phyloP scores from a whole-genome alignment of 1,139 yeast species.

The Zygosaccharomyces pseudobailii region DNA sequence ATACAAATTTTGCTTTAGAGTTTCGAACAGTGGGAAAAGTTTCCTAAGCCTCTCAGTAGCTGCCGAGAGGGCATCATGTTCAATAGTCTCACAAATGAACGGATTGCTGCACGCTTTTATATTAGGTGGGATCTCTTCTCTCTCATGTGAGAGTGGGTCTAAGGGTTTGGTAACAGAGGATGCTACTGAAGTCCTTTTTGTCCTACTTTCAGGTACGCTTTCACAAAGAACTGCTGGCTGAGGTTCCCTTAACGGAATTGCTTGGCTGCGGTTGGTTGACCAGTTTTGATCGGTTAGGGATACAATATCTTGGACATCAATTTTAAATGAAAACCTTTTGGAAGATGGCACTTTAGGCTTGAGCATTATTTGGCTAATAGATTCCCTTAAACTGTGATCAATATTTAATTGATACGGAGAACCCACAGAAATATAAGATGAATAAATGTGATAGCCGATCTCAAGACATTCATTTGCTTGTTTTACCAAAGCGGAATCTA shows the following conservation, averaged over 20 bases:
- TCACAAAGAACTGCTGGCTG: not conserved
- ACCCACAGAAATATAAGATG: conserved; percentile 61
- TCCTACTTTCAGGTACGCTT: not conserved
- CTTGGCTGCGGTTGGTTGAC: not conserved
- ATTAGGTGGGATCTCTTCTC: not conserved
- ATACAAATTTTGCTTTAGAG: conserved; percentile 46
- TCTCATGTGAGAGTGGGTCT: not conserved
- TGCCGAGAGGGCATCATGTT: conserved; percentile 25
- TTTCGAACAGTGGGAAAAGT: conserved; percentile 39
- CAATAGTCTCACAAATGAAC: conserved; percentile 19
- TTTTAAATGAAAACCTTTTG: conserved; percentile 1
- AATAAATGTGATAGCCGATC: conserved; percentile 57
- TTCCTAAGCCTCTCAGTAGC: conserved; percentile 38
- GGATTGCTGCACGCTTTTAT: not conserved
- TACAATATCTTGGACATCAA: conserved; percentile 2
- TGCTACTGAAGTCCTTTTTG: not conserved
- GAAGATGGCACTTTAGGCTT: conserved; percentile 35
- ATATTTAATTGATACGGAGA: conserved; percentile 73
- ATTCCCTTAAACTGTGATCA: conserved; percentile 50
- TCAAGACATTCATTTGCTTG: conserved; percentile 51
- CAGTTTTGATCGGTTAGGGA: not conserved
- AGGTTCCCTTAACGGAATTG: conserved; percentile 1
- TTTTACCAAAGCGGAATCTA: conserved; percentile 39
- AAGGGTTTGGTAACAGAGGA: not conserved
- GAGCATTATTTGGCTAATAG: conserved; percentile 45